These are phyloP conservation scores for Lithohypha guttulata DNA, from an alignment of 2,329 filamentous ascomycete genomes.

Conservation along the genomic window DNA sequence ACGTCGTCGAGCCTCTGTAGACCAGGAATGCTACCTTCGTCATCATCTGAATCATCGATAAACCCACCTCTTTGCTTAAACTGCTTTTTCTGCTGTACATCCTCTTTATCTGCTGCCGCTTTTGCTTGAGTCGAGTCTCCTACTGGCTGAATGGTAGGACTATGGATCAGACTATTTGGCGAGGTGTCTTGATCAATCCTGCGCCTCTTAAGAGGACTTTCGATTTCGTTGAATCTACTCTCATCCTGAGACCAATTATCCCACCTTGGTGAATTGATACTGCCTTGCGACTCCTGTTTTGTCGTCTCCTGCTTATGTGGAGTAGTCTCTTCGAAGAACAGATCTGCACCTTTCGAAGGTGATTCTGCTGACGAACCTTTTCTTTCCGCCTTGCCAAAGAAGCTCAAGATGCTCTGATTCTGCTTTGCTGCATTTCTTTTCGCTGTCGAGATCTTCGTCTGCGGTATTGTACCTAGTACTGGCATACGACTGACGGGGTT, in stretches of 20 bases:
- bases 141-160: slow-evolving; percentile 11
- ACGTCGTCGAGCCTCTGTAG: background rate
- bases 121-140: background rate
- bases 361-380: slow-evolving; percentile 7
- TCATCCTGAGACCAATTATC: slow-evolving; percentile 9
- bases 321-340: slow-evolving; percentile 28
- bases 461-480: slow-evolving; percentile 12
- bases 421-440: slow-evolving; percentile 22
- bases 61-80: slow-evolving; percentile 20
- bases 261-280: slow-evolving; percentile 1
- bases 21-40: slow-evolving; percentile 24
- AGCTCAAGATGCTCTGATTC: slow-evolving; percentile 43
- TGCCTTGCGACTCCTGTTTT: background rate
- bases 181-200: slow-evolving; percentile 13
- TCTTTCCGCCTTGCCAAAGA: slow-evolving; percentile 42
- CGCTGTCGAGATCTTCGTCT: slow-evolving; percentile 12
- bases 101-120: background rate
- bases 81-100: slow-evolving; percentile 2
- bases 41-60: slow-evolving; percentile 38
- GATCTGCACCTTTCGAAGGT: slow-evolving; percentile 19
- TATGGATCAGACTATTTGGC: slow-evolving; percentile 11
- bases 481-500: slow-evolving; percentile 6
- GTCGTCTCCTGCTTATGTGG: slow-evolving; percentile 7
- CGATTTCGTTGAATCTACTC: slow-evolving; percentile 30
- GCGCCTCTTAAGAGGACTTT: slow-evolving; percentile 34